Percentiles rank a stretch among this genome's conserved stretches.
Evolutionary conservation across 1,139 yeast genomes (phyloP).

Genomic region (Geotrichum siamense): DNA sequence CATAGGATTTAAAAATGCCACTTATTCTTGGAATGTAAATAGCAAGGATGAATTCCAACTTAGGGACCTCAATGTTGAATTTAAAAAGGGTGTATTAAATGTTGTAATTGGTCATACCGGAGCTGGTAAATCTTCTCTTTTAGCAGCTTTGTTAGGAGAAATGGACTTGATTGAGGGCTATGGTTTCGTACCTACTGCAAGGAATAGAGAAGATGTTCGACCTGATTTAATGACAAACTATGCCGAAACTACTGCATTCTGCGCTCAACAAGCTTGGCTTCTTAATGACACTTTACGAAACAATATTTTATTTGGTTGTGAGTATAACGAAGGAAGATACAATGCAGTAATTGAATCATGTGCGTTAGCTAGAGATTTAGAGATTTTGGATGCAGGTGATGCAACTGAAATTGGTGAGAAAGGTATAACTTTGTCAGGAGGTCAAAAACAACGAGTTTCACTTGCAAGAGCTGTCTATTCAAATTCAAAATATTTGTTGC

Average conservation of each 20-base stretch:
- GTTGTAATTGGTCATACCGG: slow-evolving; percentile 93
- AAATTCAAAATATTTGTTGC: slow-evolving; percentile 65
- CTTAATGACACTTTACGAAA: slow-evolving; percentile 80
- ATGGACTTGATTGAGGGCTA: slow-evolving; percentile 71
- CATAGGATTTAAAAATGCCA: slow-evolving; percentile 78
- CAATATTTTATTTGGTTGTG: slow-evolving; percentile 73
- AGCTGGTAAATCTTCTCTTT: slow-evolving; percentile 83
- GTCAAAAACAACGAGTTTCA: slow-evolving; percentile 94
- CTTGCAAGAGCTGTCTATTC: slow-evolving; percentile 92
- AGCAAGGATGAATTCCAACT: slow-evolving; percentile 54
- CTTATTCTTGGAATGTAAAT: slow-evolving; percentile 58
- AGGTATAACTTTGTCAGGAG: slow-evolving; percentile 94
- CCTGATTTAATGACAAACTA: slow-evolving; percentile 70
- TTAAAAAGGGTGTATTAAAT: slow-evolving; percentile 67
- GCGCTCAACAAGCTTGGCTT: slow-evolving; percentile 94
- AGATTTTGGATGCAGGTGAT: slow-evolving; percentile 59
- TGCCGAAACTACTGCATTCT: slow-evolving; percentile 88
- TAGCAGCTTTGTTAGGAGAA: slow-evolving; percentile 89
- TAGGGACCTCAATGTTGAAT: slow-evolving; percentile 61
- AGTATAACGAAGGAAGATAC: slow-evolving; percentile 68
- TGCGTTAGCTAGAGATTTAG: slow-evolving; percentile 65
- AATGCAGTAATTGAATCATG: slow-evolving; percentile 68
- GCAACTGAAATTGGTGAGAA: slow-evolving; percentile 88
- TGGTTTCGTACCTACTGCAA: slow-evolving; percentile 71
- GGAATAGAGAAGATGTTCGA: slow-evolving; percentile 62